Percentiles rank a stretch among this genome's conserved stretches.
These are phyloP conservation scores for Wickerhamomyces bovis DNA, from an alignment of 805 yeast species.

Conservation along the genomic window DNA sequence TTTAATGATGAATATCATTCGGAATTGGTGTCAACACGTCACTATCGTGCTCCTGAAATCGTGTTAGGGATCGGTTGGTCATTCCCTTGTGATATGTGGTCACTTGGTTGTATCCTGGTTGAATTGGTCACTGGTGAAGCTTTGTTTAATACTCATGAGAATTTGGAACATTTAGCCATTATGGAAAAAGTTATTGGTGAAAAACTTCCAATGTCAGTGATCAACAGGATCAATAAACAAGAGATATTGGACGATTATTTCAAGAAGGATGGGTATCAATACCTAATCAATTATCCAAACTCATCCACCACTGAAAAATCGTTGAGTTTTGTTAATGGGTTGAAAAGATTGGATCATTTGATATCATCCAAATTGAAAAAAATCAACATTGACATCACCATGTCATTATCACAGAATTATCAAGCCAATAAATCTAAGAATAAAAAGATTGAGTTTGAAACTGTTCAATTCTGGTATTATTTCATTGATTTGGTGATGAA, in stretches of 20 bases:
- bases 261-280: conserved; percentile 8
- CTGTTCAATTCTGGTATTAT: conserved; percentile 77
- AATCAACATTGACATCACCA: conserved; percentile 19
- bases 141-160: conserved; percentile 89
- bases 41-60: conserved; percentile 95
- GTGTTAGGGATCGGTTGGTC: conserved; percentile 96
- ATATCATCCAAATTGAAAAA: conserved; percentile 32
- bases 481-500: conserved; percentile 64
- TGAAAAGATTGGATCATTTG: conserved; percentile 38
- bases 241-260: conserved; percentile 9
- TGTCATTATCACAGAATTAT: conserved; percentile 18
- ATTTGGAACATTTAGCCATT: conserved; percentile 89
- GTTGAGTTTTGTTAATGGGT: conserved; percentile 31
- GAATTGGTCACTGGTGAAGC: conserved; percentile 94
- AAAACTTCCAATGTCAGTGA: conserved; percentile 34
- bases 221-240: conserved; percentile 22
- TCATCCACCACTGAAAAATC: conserved; percentile 33
- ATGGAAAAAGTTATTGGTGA: conserved; percentile 75
- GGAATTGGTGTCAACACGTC: conserved; percentile 87
- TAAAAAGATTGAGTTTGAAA: conserved; percentile 43
- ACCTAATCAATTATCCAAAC: conserved; percentile 33
- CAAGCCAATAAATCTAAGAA: conserved; percentile 22
- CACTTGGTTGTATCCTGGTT: conserved; percentile 87
- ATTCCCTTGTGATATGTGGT: conserved; percentile 95
- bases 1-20: conserved; percentile 93